A percentile compares a stretch with the other conserved stretches of the same genome.
Evolutionary conservation across 441 rosid genomes (phyloP).

Genomic region (Pelargonium cotyledonis): DNA sequence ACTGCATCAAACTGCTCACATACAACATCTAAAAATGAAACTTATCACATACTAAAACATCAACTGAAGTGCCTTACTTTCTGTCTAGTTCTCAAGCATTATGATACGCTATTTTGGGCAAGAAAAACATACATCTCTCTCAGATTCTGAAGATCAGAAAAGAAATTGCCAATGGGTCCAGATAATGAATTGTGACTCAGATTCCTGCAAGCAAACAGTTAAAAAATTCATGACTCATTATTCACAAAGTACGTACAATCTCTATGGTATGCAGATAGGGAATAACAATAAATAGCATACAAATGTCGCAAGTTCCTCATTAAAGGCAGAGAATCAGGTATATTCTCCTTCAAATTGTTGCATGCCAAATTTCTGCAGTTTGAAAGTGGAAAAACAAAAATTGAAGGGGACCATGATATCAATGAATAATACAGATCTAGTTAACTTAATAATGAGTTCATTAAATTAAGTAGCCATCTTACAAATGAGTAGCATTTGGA

Average conservation of each 20-base stretch:
- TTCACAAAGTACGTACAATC: slow-evolving; percentile 5
- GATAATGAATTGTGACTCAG: slow-evolving; percentile 75
- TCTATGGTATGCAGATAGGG: slow-evolving; percentile 9
- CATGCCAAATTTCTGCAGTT: slow-evolving; percentile 63
- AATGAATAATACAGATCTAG: slow-evolving; percentile 7
- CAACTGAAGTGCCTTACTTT: slow-evolving; percentile 5
- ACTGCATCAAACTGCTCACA: too few relatives aligned
- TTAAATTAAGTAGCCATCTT: slow-evolving; percentile 21
- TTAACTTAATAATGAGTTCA: background rate
- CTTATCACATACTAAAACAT: background rate
- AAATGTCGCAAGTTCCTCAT: slow-evolving; percentile 53
- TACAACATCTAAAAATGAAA: background rate
- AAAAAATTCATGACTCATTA: slow-evolving; percentile 15
- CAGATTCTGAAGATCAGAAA: slow-evolving; percentile 54
- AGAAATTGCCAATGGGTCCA: slow-evolving; percentile 87
- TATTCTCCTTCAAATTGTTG: slow-evolving; percentile 55
- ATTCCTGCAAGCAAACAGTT: slow-evolving; percentile 49
- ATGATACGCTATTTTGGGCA: background rate
- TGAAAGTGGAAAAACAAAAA: slow-evolving; percentile 9
- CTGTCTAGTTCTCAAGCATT: slow-evolving; percentile 11
- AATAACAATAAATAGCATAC: slow-evolving; percentile 38
- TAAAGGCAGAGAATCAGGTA: slow-evolving; percentile 64
- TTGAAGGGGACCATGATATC: background rate
- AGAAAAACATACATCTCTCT: slow-evolving; percentile 58
- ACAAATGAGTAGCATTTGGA: slow-evolving; percentile 75